These are phyloP conservation scores for Wallacemonas collosoma DNA, from an alignment of 208 protist species.

Conservation along the genomic window DNA sequence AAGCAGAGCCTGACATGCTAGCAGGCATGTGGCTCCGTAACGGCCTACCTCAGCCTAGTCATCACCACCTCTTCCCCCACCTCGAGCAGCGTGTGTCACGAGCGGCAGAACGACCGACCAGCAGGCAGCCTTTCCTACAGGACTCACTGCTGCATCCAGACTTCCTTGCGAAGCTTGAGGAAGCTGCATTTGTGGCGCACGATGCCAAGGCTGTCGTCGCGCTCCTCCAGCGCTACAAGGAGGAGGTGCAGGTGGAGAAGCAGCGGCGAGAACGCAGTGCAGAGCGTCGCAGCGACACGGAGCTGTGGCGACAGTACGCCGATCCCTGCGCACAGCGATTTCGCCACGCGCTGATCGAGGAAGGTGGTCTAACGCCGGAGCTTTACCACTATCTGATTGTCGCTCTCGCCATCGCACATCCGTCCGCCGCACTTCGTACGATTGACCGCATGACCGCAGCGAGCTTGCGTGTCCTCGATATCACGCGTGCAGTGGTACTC, in stretches of 20 bases:
- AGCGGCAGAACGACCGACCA: constrained; percentile 3
- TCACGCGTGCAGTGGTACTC: constrained; percentile 68
- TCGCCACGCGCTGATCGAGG: constrained; percentile 49
- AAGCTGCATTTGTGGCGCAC: constrained; percentile 39
- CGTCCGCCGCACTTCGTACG: constrained; percentile 75
- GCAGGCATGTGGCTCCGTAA: neutral
- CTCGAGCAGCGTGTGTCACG: constrained; percentile 43
- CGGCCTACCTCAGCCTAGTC: constrained; percentile 50
- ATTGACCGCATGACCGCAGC: constrained; percentile 61
- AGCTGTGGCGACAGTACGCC: constrained; percentile 60
- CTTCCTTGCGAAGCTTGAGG: constrained; percentile 51
- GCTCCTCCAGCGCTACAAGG: constrained; percentile 63
- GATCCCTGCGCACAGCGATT: constrained; percentile 61
- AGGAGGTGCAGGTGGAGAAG: constrained; percentile 45
- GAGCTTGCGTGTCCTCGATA: constrained; percentile 69
- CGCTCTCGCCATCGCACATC: constrained; percentile 53
- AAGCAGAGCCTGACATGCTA: neutral
- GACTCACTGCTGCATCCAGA: constrained; percentile 76
- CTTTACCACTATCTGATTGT: constrained; percentile 90
- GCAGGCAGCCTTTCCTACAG: constrained; percentile 34
- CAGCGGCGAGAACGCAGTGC: constrained; percentile 20
- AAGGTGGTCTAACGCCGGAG: constrained; percentile 73
- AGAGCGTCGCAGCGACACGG: constrained; percentile 26
- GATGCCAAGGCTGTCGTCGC: constrained; percentile 43
- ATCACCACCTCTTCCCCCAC: constrained; percentile 69